Base-by-base conservation (phyloP, 768 basidiomycete genomes). In the Neoboletus magnificus region DNA sequence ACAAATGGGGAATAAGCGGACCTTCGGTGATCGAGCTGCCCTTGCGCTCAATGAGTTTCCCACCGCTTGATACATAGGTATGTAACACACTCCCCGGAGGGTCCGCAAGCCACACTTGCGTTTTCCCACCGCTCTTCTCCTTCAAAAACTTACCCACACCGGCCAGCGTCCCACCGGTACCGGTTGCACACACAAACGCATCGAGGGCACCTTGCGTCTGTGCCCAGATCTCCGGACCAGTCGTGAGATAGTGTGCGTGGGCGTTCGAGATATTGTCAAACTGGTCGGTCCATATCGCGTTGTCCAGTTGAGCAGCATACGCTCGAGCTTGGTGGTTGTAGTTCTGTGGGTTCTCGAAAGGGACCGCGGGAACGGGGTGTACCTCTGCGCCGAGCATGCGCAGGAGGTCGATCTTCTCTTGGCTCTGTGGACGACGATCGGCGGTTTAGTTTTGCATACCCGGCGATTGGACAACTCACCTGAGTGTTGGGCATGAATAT, bases 401-500 rank as follows among this genome's bases (percentile, higher is more conserved):
- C 52, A 99, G 79, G 29, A 99, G 84, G 73, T 99, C 96, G 52
- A 98, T 97, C 78, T 99, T 99, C 69, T 99, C 96, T 76, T 96
- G 94, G 69, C 90, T 93, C 89, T 97, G 65, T 30, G 4, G 18
- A 29, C 16, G 22, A n/a, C 27, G 42, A n/a, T 23, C 13, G 50
- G 3, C 13, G 33, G 13, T 33, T 33, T 2, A 16, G 7, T 16
- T 5, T 35, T 27, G 35, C 18, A 27, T 13, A 25, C 4, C 37
- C 3, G 16, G 35, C 2, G 18, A 20, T 2, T 16, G n/a, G 48
- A 37, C 13, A 22, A 51, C 74, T 40, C 52, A 85, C 90, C 81
- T 97, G 91, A 5, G 88, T 93, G 71, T 97, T 79, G 30, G 96
- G 96, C 96, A 99, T 98, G 82, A 91, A 99, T 66, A 99, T 99